phyloP scores from a whole-genome alignment of 2,329 filamentous ascomycete genomes.

The Neurospora sp. region DNA sequence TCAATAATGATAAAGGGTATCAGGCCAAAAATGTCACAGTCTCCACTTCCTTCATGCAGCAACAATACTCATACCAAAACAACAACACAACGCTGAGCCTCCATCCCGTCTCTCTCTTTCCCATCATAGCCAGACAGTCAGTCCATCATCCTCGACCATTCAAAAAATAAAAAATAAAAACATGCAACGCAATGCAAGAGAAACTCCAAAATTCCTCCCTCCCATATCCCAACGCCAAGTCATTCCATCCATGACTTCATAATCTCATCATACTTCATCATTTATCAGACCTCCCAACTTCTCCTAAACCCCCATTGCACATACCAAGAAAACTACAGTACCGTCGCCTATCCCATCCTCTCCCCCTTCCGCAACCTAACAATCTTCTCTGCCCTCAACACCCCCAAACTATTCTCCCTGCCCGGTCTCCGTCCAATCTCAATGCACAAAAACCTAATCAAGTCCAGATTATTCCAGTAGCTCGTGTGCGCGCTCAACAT shows the following conservation, averaged over 20 bases:
- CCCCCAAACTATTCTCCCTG: slow-evolving; percentile 45
- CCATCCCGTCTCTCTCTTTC: neutral
- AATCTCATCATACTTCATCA: neutral
- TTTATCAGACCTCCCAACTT: neutral
- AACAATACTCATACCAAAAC: no score
- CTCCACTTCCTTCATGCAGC: no score
- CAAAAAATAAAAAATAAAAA: neutral
- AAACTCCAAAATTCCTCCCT: neutral
- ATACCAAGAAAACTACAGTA: no score
- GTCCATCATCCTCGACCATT: neutral
- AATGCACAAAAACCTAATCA: slow-evolving; percentile 80
- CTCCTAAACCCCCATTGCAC: no score
- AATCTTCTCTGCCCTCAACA: slow-evolving; percentile 38
- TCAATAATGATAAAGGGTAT: no score
- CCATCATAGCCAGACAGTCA: neutral
- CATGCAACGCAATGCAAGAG: neutral
- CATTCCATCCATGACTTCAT: neutral
- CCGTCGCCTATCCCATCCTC: neutral
- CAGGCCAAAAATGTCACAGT: no score
- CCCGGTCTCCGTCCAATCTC: slow-evolving; percentile 75
- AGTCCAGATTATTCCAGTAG: slow-evolving; percentile 83
- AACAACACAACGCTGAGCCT: neutral
- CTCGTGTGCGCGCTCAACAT: slow-evolving; percentile 94
- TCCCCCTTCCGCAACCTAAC: slow-evolving; percentile 39
- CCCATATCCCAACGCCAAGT: neutral